phyloP scores from a whole-genome alignment of 2,329 filamentous ascomycete genomes.

The Diaporthe capsici region DNA sequence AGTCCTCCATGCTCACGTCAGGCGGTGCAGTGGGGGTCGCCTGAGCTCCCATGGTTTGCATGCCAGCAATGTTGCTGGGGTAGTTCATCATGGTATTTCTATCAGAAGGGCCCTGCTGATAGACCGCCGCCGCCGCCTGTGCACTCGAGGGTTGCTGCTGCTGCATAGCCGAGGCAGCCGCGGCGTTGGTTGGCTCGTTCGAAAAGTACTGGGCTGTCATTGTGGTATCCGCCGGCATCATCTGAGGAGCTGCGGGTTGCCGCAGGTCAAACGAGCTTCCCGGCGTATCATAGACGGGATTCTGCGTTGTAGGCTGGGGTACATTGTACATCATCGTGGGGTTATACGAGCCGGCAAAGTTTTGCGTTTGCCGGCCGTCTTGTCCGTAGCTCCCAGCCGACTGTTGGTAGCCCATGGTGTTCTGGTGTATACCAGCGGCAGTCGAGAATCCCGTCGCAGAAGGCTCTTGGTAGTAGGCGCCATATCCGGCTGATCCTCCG shows the following conservation, averaged over 20 bases:
- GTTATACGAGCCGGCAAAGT: slow-evolving; percentile 70
- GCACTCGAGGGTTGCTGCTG: slow-evolving; percentile 62
- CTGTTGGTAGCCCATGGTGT: slow-evolving; percentile 70
- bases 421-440: slow-evolving; percentile 69
- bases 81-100: slow-evolving; percentile 68
- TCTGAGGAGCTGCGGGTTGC: slow-evolving; percentile 83
- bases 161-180: slow-evolving; percentile 69
- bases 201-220: slow-evolving; percentile 79
- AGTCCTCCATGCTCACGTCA: slow-evolving; percentile 68
- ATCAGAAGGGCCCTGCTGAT: slow-evolving; percentile 72
- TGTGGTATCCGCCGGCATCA: slow-evolving; percentile 75
- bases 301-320: slow-evolving; percentile 71
- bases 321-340: slow-evolving; percentile 86
- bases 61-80: slow-evolving; percentile 60
- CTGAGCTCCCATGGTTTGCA: slow-evolving; percentile 62
- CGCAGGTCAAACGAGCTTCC: slow-evolving; percentile 80
- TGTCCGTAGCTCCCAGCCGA: slow-evolving; percentile 71
- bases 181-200: slow-evolving; percentile 73
- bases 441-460: slow-evolving; percentile 62
- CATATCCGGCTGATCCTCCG: slow-evolving; percentile 69
- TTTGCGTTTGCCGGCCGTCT: slow-evolving; percentile 69
- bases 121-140: slow-evolving; percentile 72
- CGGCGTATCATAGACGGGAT: slow-evolving; percentile 79
- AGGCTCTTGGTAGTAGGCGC: slow-evolving; percentile 71
- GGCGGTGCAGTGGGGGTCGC: slow-evolving; percentile 52